phyloP scores from a whole-genome alignment of 2,329 filamentous ascomycete genomes.

The Pseudonectria buxi region DNA sequence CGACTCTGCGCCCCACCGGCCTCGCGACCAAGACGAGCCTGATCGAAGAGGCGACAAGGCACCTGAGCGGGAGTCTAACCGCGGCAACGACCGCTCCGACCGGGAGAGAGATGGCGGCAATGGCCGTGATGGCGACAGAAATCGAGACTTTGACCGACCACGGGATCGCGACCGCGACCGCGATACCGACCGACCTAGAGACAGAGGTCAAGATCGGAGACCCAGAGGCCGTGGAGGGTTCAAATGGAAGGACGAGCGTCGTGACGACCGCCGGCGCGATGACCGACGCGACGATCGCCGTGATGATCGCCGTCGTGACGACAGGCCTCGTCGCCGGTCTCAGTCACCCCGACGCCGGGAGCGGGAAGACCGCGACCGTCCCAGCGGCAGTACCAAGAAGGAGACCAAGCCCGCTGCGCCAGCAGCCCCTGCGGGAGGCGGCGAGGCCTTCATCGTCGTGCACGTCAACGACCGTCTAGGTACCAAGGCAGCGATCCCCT shows the following conservation, averaged over 20 bases:
- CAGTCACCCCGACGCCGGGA: conserved; percentile 12
- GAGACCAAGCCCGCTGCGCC: conserved; percentile 26
- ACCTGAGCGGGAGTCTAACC: conserved; percentile 1
- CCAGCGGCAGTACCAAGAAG: conserved; percentile 29
- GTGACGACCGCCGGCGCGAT: neutral
- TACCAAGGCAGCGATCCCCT: conserved; percentile 91
- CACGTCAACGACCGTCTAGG: conserved; percentile 92
- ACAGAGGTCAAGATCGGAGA: conserved; percentile 12
- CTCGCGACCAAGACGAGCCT: conserved; percentile 1
- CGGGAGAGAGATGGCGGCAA: neutral
- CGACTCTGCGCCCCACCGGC: conserved; percentile 2
- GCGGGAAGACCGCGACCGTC: conserved; percentile 19
- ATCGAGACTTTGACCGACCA: conserved; percentile 4
- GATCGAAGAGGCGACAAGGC: conserved; percentile 2
- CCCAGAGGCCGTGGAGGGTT: conserved; percentile 19
- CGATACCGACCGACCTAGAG: conserved; percentile 11
- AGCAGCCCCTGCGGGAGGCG: conserved; percentile 23
- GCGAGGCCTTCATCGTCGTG: conserved; percentile 87
- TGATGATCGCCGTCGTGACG: conserved; percentile 15
- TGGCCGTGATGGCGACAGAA: conserved; percentile 3
- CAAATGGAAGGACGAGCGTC: conserved; percentile 16
- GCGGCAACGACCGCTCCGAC: conserved; percentile 4
- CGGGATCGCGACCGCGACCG: conserved; percentile 5
- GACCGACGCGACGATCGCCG: conserved; percentile 11
- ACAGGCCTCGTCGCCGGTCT: conserved; percentile 15